Evolutionary conservation across 495 filamentous ascomycete species (phyloP), one percentile per base, ranked within the genome.

Genomic region (Xylaria telfairii): DNA sequence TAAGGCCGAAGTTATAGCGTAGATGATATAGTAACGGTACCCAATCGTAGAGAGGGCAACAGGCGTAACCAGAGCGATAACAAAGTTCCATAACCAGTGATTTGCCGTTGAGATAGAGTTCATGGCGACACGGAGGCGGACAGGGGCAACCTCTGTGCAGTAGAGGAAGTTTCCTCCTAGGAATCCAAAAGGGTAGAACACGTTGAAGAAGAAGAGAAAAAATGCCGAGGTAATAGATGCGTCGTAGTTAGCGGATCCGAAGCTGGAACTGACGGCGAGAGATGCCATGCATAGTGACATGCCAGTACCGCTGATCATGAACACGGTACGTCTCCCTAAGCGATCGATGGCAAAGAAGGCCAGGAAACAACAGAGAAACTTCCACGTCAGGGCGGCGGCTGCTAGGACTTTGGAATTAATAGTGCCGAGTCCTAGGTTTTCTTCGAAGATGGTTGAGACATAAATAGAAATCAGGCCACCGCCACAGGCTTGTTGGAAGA

Each of bases 381-480:
- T 88, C 84, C 75, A 89, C 68, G 79, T 88, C 75, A 85, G 78
- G 69, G 78, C 78, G 47, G 78, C 75, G 9, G 77, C 83, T 8
- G 82, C 79, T 19, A 86, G 77, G 13, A 85, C 68, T 3, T 82
- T 77, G 24, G 76, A 76, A 10, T 78, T 39, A 70, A 81, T 79
- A 19, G 68, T 69, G 32, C 78, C 80, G 6, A 91, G 78, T 1
- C 84, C 81, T 24, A 91, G 85, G 54, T 85, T 85, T 76, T 90
- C 81, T 61, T 89, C 77, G 76, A 88, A 89, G 66, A 91, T 87
- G 6, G 84, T 85, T 0, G 88, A 84, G 0, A 87, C 85, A 72
- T 90, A 90, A 67, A 89, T 87, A 21, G 86, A 86, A 56, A 90
- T 88, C 42, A 90, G 77, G 70, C 89, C 89, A 72, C 88, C 87